phyloP scores from a whole-genome alignment of 306 rosid species.

The Citrullus amarus region DNA sequence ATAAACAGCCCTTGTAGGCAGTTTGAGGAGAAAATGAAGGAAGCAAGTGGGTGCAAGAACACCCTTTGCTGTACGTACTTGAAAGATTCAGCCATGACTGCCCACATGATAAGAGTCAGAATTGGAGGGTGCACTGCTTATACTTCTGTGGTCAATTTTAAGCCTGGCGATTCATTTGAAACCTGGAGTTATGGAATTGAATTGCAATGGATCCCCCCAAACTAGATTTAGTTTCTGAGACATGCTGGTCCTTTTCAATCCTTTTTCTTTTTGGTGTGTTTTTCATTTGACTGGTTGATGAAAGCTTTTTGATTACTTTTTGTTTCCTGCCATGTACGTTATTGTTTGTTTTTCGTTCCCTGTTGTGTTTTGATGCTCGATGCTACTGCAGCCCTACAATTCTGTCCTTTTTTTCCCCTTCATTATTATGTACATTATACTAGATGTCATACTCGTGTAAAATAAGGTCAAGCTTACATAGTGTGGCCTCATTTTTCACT shows the following conservation, averaged over 20 bases:
- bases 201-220: slow-evolving; percentile 61
- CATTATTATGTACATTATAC: neutral
- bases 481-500: neutral
- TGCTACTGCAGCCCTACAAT: neutral
- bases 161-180: slow-evolving; percentile 29
- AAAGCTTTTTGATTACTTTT: neutral
- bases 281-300: neutral
- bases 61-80: slow-evolving; percentile 72
- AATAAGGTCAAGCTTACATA: neutral
- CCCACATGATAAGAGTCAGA: slow-evolving; percentile 47
- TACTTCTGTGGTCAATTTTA: slow-evolving; percentile 46
- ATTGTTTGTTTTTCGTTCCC: neutral
- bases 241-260: neutral
- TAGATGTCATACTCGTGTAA: too few species aligned
- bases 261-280: neutral
- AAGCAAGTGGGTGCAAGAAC: slow-evolving; percentile 35
- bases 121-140: slow-evolving; percentile 75
- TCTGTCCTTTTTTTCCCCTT: neutral
- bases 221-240: slow-evolving; percentile 4
- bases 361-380: neutral
- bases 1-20: slow-evolving; percentile 49
- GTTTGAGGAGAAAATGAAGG: slow-evolving; percentile 38
- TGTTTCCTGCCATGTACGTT: neutral
- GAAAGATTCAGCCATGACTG: slow-evolving; percentile 78
- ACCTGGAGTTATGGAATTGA: slow-evolving; percentile 80